Evolutionary conservation across 2,329 filamentous ascomycete genomes (phyloP).

Genomic region (Phoma sp.): DNA sequence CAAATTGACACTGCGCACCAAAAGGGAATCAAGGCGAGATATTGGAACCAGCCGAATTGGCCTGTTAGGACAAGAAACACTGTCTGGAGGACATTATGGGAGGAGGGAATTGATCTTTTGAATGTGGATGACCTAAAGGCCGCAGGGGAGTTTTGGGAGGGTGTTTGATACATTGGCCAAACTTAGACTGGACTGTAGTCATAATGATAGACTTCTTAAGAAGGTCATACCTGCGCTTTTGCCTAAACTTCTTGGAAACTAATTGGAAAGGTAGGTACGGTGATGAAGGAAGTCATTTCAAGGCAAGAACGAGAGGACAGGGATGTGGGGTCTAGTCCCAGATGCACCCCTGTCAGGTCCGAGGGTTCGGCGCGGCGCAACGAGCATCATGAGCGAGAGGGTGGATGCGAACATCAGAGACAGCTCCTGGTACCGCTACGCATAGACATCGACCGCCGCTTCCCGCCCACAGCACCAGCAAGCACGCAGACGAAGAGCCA

Average conservation of each 20-base stretch:
- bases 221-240: no score
- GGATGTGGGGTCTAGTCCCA: slow-evolving; percentile 9
- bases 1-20: slow-evolving; percentile 63
- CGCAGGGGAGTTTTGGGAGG: slow-evolving; percentile 52
- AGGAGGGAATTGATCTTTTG: slow-evolving; percentile 66
- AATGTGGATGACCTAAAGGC: slow-evolving; percentile 70
- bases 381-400: slow-evolving; percentile 13
- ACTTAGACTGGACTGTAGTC: no score
- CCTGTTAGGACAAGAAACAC: slow-evolving; percentile 58
- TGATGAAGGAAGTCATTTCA: background rate
- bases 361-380: slow-evolving; percentile 8
- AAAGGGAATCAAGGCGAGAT: slow-evolving; percentile 66
- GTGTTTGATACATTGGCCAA: slow-evolving; percentile 7
- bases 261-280: no score
- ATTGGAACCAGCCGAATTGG: slow-evolving; percentile 69
- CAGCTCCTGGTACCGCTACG: no score
- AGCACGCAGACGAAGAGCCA: background rate
- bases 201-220: no score
- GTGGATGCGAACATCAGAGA: slow-evolving; percentile 7
- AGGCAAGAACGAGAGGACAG: background rate
- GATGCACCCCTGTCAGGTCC: slow-evolving; percentile 13
- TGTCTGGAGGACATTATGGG: slow-evolving; percentile 62
- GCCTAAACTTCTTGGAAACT: no score
- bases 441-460: background rate
- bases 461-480: background rate